A percentile compares a stretch with the other conserved stretches of the same genome.
Conservation (phyloP, 768 basidiomycete genomes). For the Suillus weaverae region DNA sequence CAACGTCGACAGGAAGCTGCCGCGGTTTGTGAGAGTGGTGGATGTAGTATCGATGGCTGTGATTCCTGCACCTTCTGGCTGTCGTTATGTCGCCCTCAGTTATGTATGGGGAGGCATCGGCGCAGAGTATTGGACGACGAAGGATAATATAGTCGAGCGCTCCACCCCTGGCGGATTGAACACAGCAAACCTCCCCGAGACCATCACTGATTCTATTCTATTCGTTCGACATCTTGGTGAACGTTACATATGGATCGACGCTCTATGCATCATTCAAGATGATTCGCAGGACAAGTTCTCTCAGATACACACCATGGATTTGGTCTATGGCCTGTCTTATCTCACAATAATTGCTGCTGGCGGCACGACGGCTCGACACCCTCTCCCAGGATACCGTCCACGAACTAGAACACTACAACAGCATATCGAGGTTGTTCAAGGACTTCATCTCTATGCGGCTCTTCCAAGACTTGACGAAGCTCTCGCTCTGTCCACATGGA, state of each 20-base stretch:
- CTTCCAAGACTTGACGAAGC: conserved; percentile 15
- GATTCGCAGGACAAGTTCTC: conserved; percentile 14
- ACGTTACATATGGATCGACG: conserved; percentile 24
- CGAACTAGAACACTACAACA: conserved; percentile 16
- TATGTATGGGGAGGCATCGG: conserved; percentile 4
- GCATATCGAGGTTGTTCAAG: conserved; percentile 19
- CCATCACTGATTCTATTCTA: conserved; percentile 21
- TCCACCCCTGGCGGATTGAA: conserved; percentile 6
- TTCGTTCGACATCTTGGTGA: too few species aligned
- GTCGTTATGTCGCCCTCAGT: conserved; percentile 9
- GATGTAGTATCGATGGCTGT: conserved; percentile 2
- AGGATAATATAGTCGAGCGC: not conserved
- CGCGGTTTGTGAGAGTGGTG: conserved; percentile 1
- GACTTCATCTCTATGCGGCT: conserved; percentile 19
- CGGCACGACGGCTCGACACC: conserved; percentile 9
- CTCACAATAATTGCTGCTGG: conserved; percentile 20
- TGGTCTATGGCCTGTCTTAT: conserved; percentile 16
- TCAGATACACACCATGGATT: conserved; percentile 21
- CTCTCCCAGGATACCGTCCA: conserved; percentile 13
- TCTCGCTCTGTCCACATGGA: conserved; percentile 13
- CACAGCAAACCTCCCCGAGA: conserved; percentile 10
- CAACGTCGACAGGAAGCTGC: not conserved
- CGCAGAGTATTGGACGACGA: conserved; percentile 1
- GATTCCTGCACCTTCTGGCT: not conserved
- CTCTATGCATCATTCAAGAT: conserved; percentile 26